Conservation (phyloP, 2,329 filamentous ascomycete species). For the Aspergillus unguis region DNA sequence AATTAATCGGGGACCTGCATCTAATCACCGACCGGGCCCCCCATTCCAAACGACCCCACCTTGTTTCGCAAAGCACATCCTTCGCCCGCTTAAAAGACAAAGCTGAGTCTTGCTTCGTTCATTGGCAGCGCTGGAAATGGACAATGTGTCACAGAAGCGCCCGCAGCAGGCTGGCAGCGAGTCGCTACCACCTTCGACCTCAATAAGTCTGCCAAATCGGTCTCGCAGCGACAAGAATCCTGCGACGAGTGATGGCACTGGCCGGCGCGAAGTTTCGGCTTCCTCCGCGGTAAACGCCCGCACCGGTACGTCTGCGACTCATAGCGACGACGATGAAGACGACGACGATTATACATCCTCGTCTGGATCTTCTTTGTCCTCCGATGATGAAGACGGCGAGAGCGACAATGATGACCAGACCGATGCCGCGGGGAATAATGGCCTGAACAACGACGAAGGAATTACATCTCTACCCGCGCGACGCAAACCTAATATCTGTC, state of each 20-base stretch:
- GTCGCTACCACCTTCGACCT: constrained; percentile 2
- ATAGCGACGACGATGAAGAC: constrained; percentile 14
- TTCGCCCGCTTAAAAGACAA: not conserved
- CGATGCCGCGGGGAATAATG: constrained; percentile 7
- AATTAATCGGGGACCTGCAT: constrained; percentile 9
- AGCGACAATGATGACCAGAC: constrained; percentile 21
- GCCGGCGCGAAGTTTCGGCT: constrained; percentile 6
- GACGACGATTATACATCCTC: constrained; percentile 24
- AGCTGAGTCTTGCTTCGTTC: not conserved
- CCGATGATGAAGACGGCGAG: constrained; percentile 24
- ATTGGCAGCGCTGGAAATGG: constrained; percentile 18
- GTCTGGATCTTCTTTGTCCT: constrained; percentile 17
- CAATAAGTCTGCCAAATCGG: constrained; percentile 10
- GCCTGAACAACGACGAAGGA: constrained; percentile 4
- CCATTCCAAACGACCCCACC: constrained; percentile 4
- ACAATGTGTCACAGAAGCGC: constrained; percentile 16
- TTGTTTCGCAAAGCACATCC: constrained; percentile 8
- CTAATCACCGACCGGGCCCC: not conserved
- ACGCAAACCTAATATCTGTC: constrained; percentile 34
- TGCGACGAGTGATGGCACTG: not conserved
- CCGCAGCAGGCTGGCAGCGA: constrained; percentile 11
- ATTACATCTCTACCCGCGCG: constrained; percentile 30
- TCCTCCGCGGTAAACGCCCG: constrained; percentile 5
- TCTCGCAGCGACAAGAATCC: constrained; percentile 1
- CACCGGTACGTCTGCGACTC: not conserved